Percentiles rank a stretch among this genome's conserved stretches.
Conservation (phyloP, 2,329 filamentous ascomycete genomes). For the Phaeosphaeria sp. region DNA sequence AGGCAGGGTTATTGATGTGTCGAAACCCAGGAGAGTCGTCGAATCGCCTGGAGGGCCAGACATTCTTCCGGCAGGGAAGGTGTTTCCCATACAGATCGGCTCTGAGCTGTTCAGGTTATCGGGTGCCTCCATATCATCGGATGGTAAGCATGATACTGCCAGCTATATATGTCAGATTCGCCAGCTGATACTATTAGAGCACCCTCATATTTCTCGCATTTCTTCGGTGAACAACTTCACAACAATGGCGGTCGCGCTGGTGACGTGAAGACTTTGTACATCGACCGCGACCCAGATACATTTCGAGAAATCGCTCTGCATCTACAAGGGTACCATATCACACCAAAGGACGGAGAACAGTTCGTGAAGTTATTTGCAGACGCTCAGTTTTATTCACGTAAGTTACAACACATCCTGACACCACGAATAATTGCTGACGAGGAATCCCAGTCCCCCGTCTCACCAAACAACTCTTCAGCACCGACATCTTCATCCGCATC, state of each 20-base stretch:
- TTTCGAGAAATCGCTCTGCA: constrained; percentile 90
- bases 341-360: constrained; percentile 80
- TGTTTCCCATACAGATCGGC: constrained; percentile 75
- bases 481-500: constrained; percentile 90
- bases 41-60: constrained; percentile 33
- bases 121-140: constrained; percentile 73
- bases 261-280: constrained; percentile 82
- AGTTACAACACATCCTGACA: constrained; percentile 34
- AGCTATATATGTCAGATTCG: constrained; percentile 3
- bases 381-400: constrained; percentile 90
- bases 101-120: constrained; percentile 73
- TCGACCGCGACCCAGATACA: constrained; percentile 88
- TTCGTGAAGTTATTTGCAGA: constrained; percentile 94
- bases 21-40: constrained; percentile 36
- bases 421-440: background rate
- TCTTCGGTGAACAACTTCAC: constrained; percentile 84
- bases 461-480: constrained; percentile 88
- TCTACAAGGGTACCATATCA: constrained; percentile 87
- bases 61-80: constrained; percentile 72
- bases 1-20: constrained; percentile 43
- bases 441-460: constrained; percentile 75
- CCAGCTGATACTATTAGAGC: constrained; percentile 68
- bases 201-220: constrained; percentile 94
- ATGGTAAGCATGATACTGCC: constrained; percentile 62
- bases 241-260: constrained; percentile 65